phyloP scores from a whole-genome alignment of 805 yeast species.

The Kluyveromyces nonfermentans region DNA sequence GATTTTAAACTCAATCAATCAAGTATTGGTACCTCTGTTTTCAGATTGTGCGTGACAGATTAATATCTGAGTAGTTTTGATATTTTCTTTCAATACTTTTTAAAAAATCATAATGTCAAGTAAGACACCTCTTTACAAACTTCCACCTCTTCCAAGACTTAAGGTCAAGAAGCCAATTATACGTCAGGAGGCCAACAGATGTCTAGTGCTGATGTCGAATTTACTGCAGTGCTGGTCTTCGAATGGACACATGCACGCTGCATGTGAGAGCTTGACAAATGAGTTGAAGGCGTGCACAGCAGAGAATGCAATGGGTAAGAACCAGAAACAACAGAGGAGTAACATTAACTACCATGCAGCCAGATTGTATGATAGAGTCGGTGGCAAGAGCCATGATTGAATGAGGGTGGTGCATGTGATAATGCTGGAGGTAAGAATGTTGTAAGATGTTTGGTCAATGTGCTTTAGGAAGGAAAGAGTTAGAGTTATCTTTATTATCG shows the following conservation, averaged over 20 bases:
- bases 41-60: too few relatives aligned
- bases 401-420: not conserved
- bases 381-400: constrained; percentile 37
- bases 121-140: constrained; percentile 32
- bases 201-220: constrained; percentile 74
- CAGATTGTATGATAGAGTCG: constrained; percentile 39
- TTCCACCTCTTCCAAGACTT: constrained; percentile 69
- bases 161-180: constrained; percentile 57
- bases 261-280: constrained; percentile 54
- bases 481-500: not conserved
- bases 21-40: not conserved
- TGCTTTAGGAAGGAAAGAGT: not conserved
- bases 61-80: too few relatives aligned
- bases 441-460: not conserved
- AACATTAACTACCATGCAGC: constrained; percentile 47
- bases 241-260: constrained; percentile 70
- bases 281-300: constrained; percentile 72
- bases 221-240: constrained; percentile 94
- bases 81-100: too few relatives aligned
- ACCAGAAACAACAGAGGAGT: constrained; percentile 25
- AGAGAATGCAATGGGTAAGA: constrained; percentile 22
- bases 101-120: constrained; percentile 30
- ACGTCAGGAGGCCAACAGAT: constrained; percentile 54
- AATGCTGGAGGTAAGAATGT: not conserved
- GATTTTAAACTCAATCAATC: not conserved